Base-by-base conservation (phyloP, 2,329 filamentous ascomycete genomes). In the Fusarium compactum region DNA sequence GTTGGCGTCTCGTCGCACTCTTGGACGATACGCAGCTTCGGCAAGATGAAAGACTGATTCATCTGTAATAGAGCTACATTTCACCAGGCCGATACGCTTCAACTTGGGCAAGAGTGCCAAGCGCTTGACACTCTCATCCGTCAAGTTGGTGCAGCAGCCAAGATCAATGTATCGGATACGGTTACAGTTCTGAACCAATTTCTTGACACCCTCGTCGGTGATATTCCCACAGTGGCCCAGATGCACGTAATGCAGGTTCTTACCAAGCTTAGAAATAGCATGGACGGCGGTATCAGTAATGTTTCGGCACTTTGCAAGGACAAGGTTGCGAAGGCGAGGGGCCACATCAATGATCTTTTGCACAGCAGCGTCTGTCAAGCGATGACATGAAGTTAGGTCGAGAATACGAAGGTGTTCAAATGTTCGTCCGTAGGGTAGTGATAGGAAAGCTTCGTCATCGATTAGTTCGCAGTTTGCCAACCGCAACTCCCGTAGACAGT, bases 81-180 rank as follows among this genome's bases (percentile, higher is more conserved):
- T 99, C 57, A 99, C 96, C 56, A 99, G 83, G 1, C 96, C 96
- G 65, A 99, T 97, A 40, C 96, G 88, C 83, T 97, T 95, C 56
- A 99, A 84, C 80, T 99, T 99, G 5, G 96, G 96, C 8, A 99
- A 86, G 16, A 89, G 89, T 8, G 96, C 95, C 40, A 99, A 85
- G 69, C 93, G 91, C 67, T 88, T 91, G 18, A 99, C 92, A 24
- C 95, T 98, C 14, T 87, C 86, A 74, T 99, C 96, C 0, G 96
- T 98, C 65, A 99, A 84, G 73, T 93, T 91, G 16, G 88, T 89
- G 80, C 96, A 99, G 82, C 96, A 98, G n/a, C 96, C 96, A 45
- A 99, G 84, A 78, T 99, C 96, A 70, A 99, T 99, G 79, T 99
- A 99, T 58, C 96, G 89, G 72, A 99, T 98, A 25, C 96, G 90